Conservation (phyloP, 768 basidiomycete species). For the Leccinum barrowsii region DNA sequence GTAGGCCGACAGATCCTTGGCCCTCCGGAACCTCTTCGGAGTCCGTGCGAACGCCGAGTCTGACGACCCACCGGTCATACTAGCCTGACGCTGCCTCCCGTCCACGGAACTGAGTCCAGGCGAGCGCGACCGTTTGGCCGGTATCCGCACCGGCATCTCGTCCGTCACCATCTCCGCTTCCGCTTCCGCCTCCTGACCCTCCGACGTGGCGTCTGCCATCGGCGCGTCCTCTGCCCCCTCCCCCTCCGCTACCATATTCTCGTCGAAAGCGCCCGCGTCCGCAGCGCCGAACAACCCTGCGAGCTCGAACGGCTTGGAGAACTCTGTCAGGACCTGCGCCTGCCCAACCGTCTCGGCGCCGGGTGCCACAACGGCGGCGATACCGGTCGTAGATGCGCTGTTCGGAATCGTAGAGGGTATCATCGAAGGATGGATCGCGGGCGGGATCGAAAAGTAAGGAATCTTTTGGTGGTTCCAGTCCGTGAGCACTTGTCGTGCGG, state of each 20-base stretch:
- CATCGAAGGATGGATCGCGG: constrained; percentile 71
- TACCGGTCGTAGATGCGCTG: constrained; percentile 25
- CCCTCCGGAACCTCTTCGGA: constrained; percentile 60
- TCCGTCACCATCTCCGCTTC: constrained; percentile 43
- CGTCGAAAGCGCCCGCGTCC: constrained; percentile 73
- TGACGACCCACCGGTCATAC: neutral
- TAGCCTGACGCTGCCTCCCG: neutral
- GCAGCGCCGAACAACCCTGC: constrained; percentile 79
- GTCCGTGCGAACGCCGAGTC: constrained; percentile 10
- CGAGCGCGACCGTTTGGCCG: constrained; percentile 25
- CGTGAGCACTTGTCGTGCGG: constrained; percentile 76
- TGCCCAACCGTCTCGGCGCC: constrained; percentile 81
- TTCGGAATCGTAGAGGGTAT: constrained; percentile 46
- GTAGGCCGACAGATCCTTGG: constrained; percentile 52
- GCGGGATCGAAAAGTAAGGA: constrained; percentile 81
- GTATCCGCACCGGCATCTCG: constrained; percentile 32
- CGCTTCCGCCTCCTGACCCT: constrained; percentile 26
- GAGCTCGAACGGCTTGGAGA: constrained; percentile 77
- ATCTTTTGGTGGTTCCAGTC: constrained; percentile 99
- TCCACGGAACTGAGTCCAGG: neutral
- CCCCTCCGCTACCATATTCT: neutral
- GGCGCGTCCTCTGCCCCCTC: constrained; percentile 22
- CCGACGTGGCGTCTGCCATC: constrained; percentile 41
- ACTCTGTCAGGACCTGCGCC: constrained; percentile 67
- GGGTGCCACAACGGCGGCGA: constrained; percentile 43